phyloP scores from a whole-genome alignment of 2,329 filamentous ascomycete genomes.

The Davidsoniella virescens region DNA sequence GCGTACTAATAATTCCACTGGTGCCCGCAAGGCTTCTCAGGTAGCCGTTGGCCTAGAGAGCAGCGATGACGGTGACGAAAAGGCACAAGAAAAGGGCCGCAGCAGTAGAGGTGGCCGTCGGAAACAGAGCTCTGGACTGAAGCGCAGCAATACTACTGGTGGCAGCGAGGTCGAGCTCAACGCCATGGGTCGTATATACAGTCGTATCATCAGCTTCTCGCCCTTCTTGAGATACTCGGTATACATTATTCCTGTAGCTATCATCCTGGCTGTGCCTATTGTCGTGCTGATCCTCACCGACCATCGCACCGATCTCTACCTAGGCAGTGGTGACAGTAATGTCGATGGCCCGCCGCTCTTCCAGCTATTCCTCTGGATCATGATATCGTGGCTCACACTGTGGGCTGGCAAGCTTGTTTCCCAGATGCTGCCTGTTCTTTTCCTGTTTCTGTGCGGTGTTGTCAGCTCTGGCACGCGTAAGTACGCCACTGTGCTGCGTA shows the following conservation, averaged over 20 bases:
- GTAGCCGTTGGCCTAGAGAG: constrained; percentile 19
- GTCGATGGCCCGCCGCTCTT: constrained; percentile 34
- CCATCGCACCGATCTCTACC: constrained; percentile 22
- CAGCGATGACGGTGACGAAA: constrained; percentile 21
- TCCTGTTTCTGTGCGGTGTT: constrained; percentile 54
- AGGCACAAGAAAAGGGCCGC: constrained; percentile 23
- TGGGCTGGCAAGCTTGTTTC: constrained; percentile 53
- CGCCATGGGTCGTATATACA: constrained; percentile 49
- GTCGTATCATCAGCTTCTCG: constrained; percentile 46
- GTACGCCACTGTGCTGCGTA: constrained; percentile 48
- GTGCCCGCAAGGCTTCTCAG: constrained; percentile 32
- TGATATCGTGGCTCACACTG: constrained; percentile 49
- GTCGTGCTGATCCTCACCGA: constrained; percentile 35
- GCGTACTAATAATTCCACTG: constrained; percentile 36
- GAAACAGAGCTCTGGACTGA: constrained; percentile 27
- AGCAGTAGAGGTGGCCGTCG: constrained; percentile 26
- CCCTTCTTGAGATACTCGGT: constrained; percentile 50
- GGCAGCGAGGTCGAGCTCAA: constrained; percentile 39
- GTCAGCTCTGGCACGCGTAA: constrained; percentile 55
- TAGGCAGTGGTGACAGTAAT: constrained; percentile 20
- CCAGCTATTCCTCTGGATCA: constrained; percentile 51
- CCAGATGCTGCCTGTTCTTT: constrained; percentile 40
- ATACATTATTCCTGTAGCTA: constrained; percentile 47
- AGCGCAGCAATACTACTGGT: constrained; percentile 28
- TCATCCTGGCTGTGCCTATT: constrained; percentile 45